Conservation (phyloP, 73 alveolate species). For the Paramecium primaurelia region DNA sequence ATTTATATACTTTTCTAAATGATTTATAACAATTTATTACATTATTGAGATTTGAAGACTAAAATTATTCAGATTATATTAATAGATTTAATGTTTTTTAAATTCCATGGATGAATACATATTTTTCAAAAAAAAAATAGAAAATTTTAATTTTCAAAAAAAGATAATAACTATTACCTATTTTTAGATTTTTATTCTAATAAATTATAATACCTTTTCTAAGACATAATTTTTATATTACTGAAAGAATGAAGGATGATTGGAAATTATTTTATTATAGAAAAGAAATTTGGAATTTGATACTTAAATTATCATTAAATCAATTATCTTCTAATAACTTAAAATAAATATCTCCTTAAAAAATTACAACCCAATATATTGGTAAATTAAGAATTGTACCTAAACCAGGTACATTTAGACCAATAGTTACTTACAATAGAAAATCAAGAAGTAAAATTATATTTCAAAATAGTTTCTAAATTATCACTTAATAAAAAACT, state of each 20-base stretch:
- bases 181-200: background rate
- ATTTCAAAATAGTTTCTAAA: background rate
- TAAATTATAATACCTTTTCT: conserved; percentile 24
- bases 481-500: conserved; percentile 57
- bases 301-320: conserved; percentile 63
- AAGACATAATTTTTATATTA: conserved; percentile 71
- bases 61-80: conserved; percentile 37
- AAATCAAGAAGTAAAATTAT: conserved; percentile 43
- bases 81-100: conserved; percentile 27
- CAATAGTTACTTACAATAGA: conserved; percentile 81
- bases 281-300: conserved; percentile 73
- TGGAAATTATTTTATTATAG: conserved; percentile 76
- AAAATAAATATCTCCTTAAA: background rate
- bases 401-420: conserved; percentile 80
- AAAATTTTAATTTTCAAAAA: background rate
- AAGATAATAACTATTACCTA: background rate
- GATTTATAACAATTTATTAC: conserved; percentile 29
- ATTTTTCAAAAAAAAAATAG: background rate
- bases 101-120: conserved; percentile 24
- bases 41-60: conserved; percentile 50
- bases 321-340: background rate
- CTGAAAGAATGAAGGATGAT: conserved; percentile 78
- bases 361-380: conserved; percentile 56
- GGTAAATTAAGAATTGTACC: conserved; percentile 83
- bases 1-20: background rate